phyloP scores from a whole-genome alignment of 164 flowering plant species.

The Kalanchoe fedtschenkoi region DNA sequence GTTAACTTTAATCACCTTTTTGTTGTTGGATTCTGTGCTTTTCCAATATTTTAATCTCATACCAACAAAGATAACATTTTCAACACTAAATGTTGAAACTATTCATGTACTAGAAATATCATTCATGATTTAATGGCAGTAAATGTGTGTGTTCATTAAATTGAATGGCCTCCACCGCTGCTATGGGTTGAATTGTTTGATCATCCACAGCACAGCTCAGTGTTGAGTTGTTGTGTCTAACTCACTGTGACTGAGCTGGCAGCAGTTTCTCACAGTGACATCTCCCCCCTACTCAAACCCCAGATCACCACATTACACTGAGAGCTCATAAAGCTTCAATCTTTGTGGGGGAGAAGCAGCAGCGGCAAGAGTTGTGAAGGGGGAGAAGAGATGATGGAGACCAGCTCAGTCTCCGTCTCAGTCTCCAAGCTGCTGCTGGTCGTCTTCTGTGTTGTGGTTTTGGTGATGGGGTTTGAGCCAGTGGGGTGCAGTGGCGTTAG shows the following conservation, averaged over 20 bases:
- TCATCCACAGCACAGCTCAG: not conserved
- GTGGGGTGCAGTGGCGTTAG: slow-evolving; percentile 40
- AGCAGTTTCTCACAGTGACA: not conserved
- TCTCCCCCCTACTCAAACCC: not conserved
- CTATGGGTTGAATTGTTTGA: not conserved
- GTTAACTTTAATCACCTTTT: not conserved
- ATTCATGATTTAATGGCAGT: not conserved
- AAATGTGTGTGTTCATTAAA: not conserved
- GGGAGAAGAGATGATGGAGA: slow-evolving; percentile 26
- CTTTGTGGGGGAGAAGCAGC: not conserved
- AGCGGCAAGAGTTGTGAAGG: no score
- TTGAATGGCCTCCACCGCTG: not conserved
- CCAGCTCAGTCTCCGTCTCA: slow-evolving; percentile 49
- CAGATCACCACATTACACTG: not conserved
- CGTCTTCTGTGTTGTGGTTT: slow-evolving; percentile 16
- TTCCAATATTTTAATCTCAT: not conserved
- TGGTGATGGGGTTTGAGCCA: slow-evolving; percentile 23
- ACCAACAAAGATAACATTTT: slow-evolving; percentile 2
- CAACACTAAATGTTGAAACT: not conserved
- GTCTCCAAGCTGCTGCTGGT: slow-evolving; percentile 32
- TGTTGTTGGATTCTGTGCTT: not conserved
- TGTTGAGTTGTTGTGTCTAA: not conserved
- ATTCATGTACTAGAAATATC: not conserved
- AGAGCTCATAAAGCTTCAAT: not conserved
- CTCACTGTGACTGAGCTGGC: not conserved